Conservation (phyloP, 495 filamentous ascomycete species). For the Daldinia childiae region DNA sequence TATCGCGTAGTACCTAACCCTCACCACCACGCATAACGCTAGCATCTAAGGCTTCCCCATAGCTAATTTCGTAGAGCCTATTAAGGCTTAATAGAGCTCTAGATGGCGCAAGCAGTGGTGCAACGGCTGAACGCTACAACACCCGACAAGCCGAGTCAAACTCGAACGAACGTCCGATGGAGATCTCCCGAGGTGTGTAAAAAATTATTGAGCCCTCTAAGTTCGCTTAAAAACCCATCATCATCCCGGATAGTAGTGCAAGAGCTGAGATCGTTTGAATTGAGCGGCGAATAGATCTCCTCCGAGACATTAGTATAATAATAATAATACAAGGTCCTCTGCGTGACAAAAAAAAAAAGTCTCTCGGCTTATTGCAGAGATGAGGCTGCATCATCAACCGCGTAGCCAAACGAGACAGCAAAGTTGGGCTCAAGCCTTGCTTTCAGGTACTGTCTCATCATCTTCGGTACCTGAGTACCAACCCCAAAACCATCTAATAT, state of each 20-base stretch:
- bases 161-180: neutral
- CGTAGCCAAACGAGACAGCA: slow-evolving; percentile 3
- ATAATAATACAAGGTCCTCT: slow-evolving; percentile 7
- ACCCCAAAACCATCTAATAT: slow-evolving; percentile 37
- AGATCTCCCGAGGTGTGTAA: neutral
- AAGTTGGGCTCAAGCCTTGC: slow-evolving; percentile 11
- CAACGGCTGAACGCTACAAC: slow-evolving; percentile 16
- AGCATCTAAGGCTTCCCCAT: slow-evolving; percentile 27
- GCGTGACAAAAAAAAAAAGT: neutral
- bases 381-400: neutral
- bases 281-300: slow-evolving; percentile 24
- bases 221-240: neutral
- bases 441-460: slow-evolving; percentile 14
- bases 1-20: slow-evolving; percentile 3
- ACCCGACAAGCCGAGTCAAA: neutral
- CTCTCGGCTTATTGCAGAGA: slow-evolving; percentile 4
- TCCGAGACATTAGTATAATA: slow-evolving; percentile 1
- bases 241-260: neutral
- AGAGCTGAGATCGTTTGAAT: neutral
- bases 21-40: slow-evolving; percentile 19
- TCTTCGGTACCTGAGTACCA: slow-evolving; percentile 24
- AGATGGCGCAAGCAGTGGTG: slow-evolving; percentile 9
- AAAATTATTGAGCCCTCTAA: neutral
- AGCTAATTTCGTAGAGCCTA: slow-evolving; percentile 27
- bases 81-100: slow-evolving; percentile 22